phyloP scores from a whole-genome alignment of 2,329 filamentous ascomycete genomes.

The Aureobasidium vineae region DNA sequence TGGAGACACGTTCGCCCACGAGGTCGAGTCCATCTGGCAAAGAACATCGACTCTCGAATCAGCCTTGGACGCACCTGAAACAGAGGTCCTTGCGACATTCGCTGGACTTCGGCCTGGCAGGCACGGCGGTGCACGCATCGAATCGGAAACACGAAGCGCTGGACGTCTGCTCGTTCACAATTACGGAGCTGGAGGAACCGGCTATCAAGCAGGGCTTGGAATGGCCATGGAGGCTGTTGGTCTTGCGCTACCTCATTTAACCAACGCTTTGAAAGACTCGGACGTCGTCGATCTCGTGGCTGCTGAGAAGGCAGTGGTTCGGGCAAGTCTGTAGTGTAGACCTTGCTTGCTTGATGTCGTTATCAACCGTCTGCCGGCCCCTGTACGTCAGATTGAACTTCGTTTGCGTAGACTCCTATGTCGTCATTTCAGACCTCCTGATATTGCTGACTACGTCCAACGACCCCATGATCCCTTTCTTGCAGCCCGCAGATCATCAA shows the following conservation, averaged over 20 bases:
- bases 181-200: neutral
- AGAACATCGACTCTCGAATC: neutral
- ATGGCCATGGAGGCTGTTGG: conserved; percentile 2
- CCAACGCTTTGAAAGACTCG: neutral
- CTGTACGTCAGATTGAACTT: no score
- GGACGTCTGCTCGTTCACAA: neutral
- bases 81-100: neutral
- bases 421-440: no score
- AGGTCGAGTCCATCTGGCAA: conserved; percentile 2
- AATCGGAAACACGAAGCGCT: neutral
- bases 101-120: neutral
- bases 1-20: neutral
- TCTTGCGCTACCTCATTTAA: neutral
- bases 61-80: neutral
- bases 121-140: conserved; percentile 2
- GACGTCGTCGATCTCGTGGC: neutral
- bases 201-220: neutral
- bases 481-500: neutral
- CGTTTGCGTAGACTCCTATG: no score
- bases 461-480: neutral
- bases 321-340: neutral
- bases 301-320: neutral
- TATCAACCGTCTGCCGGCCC: no score
- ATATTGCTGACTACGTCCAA: neutral
- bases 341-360: no score